phyloP scores from a whole-genome alignment of 2,329 filamentous ascomycete genomes.

The Penicillium concentricum region DNA sequence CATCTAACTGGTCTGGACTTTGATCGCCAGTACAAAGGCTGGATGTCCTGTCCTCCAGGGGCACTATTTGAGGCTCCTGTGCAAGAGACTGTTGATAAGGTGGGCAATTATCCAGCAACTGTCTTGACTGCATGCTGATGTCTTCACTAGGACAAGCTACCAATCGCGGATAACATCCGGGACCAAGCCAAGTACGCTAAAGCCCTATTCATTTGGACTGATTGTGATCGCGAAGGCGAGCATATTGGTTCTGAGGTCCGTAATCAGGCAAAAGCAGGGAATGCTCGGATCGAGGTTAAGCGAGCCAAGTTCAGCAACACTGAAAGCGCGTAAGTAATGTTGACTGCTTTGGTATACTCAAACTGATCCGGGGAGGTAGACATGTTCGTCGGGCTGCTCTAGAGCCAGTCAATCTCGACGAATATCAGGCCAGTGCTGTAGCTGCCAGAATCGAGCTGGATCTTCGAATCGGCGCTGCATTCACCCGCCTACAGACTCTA shows the following conservation, averaged over 20 bases:
- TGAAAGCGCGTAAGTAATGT: conserved; percentile 69
- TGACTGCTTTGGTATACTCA: background rate
- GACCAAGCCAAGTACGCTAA: conserved; percentile 70
- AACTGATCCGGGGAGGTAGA: conserved; percentile 51
- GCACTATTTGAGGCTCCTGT: conserved; percentile 80
- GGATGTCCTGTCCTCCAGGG: conserved; percentile 76
- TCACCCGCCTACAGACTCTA: conserved; percentile 83
- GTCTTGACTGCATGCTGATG: conserved; percentile 13
- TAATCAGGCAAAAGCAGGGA: conserved; percentile 72
- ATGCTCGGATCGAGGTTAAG: conserved; percentile 72
- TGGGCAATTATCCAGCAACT: conserved; percentile 35
- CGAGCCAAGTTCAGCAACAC: conserved; percentile 94
- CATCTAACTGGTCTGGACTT: conserved; percentile 86
- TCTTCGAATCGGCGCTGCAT: conserved; percentile 85
- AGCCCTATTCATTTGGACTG: conserved; percentile 93
- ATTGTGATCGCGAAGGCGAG: conserved; percentile 96
- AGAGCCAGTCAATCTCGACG: conserved; percentile 74
- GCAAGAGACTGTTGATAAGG: conserved; percentile 64
- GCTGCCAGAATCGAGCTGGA: conserved; percentile 88
- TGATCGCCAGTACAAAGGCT: conserved; percentile 68
- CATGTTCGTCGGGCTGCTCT: conserved; percentile 84
- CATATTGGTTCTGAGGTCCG: conserved; percentile 93
- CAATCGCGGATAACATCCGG: conserved; percentile 81
- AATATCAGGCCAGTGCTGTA: conserved; percentile 83
- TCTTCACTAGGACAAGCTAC: conserved; percentile 66